A percentile compares a stretch with the other conserved stretches of the same genome.
Evolutionary conservation across 2,329 filamentous ascomycete species (phyloP).

Genomic region (Colletotrichum tropicicola): DNA sequence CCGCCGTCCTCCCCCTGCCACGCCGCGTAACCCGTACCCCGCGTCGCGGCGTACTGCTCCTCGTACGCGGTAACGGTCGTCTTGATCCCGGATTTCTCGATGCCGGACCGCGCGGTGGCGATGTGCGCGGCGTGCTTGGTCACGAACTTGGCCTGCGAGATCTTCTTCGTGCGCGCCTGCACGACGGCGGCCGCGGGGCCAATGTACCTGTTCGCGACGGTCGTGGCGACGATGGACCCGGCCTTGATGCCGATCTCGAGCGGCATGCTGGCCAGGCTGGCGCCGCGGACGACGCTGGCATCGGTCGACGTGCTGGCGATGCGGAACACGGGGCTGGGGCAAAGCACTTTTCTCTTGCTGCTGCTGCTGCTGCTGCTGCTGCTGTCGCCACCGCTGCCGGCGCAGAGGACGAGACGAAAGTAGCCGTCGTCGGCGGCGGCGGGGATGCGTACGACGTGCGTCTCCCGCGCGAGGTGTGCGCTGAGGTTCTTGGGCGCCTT

Average conservation of each 20-base stretch:
- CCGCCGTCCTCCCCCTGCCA: constrained; percentile 38
- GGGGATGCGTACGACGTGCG: constrained; percentile 71
- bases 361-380: constrained; percentile 28
- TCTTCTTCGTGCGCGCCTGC: constrained; percentile 48
- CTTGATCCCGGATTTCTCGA: constrained; percentile 40
- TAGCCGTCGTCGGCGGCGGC: constrained; percentile 72
- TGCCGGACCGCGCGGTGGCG: constrained; percentile 35
- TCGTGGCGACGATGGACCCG: constrained; percentile 57
- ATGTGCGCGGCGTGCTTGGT: constrained; percentile 7
- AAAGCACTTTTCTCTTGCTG: constrained; percentile 65
- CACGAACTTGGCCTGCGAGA: constrained; percentile 22
- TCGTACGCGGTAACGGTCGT: constrained; percentile 44
- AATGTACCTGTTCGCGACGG: constrained; percentile 53
- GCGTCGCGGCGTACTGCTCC: constrained; percentile 43
- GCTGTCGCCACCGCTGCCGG: constrained; percentile 41
- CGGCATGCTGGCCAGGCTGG: constrained; percentile 71
- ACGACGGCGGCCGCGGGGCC: constrained; percentile 46
- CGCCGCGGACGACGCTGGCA: constrained; percentile 69
- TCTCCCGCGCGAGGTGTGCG: constrained; percentile 67
- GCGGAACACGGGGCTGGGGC: constrained; percentile 73
- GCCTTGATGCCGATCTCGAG: constrained; percentile 71
- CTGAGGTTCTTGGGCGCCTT: constrained; percentile 56
- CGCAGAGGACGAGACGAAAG: constrained; percentile 72
- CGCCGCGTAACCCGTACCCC: constrained; percentile 45
- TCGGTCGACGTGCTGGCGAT: constrained; percentile 73